Evolutionary conservation across 2,329 filamentous ascomycete species (phyloP).

Genomic region (Epichloe coenophiala): DNA sequence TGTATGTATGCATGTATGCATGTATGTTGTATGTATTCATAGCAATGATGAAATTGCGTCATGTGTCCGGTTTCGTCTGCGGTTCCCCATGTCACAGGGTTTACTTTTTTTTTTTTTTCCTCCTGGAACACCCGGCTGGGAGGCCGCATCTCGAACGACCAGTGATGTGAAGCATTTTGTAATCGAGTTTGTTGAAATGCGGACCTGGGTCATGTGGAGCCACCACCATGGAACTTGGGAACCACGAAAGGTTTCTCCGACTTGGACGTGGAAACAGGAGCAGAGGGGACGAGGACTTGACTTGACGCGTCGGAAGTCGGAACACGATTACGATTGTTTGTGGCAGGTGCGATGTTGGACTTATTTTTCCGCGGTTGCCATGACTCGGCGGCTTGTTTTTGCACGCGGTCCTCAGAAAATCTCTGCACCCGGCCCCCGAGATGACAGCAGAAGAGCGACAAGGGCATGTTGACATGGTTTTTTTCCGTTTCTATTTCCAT

Average conservation of each 20-base stretch:
- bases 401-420: not conserved
- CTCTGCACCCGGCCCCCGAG: not conserved
- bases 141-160: not conserved
- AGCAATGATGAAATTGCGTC: not conserved
- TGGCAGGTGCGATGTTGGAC: not conserved
- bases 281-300: not conserved
- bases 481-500: not conserved
- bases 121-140: not conserved
- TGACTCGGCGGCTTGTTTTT: conserved; percentile 3
- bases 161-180: not conserved
- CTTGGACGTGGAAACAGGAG: not conserved
- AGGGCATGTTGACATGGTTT: not conserved
- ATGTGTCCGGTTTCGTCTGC: not conserved
- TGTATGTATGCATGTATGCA: not conserved
- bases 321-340: not conserved
- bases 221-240: not conserved
- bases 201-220: not conserved
- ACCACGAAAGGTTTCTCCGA: too few relatives aligned
- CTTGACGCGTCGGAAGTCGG: not conserved
- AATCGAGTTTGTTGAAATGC: not conserved
- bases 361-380: not conserved
- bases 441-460: not conserved
- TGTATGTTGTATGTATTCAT: not conserved
- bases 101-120: not conserved
- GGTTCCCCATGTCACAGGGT: not conserved